Conservation (phyloP, 306 rosid genomes). For the Prunus persica region DNA sequence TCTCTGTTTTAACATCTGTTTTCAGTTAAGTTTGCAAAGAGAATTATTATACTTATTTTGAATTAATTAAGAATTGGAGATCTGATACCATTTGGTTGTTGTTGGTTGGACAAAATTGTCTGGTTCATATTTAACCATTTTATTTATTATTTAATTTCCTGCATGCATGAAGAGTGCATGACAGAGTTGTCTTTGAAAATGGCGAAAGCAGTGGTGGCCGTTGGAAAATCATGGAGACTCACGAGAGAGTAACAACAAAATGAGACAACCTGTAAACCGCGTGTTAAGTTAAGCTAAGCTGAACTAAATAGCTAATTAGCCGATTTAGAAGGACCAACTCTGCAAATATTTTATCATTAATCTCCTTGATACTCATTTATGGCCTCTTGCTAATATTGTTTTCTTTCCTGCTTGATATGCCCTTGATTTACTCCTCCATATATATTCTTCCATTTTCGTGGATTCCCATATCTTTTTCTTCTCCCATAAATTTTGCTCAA, state of each 20-base stretch:
- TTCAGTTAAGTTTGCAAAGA: not conserved
- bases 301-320: not conserved
- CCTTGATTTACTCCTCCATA: not conserved
- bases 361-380: not conserved
- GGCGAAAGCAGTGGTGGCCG: conserved; percentile 13
- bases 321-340: too few species aligned
- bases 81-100: not conserved
- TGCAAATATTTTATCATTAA: too few species aligned
- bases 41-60: not conserved
- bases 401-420: not conserved
- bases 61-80: not conserved
- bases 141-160: not conserved
- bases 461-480: not conserved
- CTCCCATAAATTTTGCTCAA: not conserved
- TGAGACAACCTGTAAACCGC: conserved; percentile 61
- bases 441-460: not conserved
- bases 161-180: not conserved
- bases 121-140: not conserved
- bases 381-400: not conserved
- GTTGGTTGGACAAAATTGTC: not conserved
- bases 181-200: conserved; percentile 11
- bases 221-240: conserved; percentile 22
- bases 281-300: not conserved
- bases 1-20: not conserved
- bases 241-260: conserved; percentile 29